These are phyloP conservation scores for Groenewaldozyma auringiensis DNA, from an alignment of 1,139 yeast genomes.

Conservation along the genomic window DNA sequence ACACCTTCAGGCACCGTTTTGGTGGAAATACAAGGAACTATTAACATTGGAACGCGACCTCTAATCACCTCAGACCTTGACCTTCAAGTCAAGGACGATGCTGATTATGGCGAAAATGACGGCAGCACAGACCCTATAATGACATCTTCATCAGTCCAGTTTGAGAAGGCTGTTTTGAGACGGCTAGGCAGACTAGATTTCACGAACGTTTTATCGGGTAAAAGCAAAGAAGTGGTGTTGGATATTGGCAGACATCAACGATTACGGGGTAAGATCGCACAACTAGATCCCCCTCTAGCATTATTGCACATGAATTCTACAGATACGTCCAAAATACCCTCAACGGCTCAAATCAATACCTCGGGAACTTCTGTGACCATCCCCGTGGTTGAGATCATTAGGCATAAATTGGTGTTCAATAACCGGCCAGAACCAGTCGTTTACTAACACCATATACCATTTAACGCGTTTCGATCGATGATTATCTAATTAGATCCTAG, in stretches of 20 bases:
- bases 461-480: neutral
- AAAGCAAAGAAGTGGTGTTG: slow-evolving; percentile 23
- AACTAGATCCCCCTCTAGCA: slow-evolving; percentile 32
- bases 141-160: slow-evolving; percentile 8
- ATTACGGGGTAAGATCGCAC: slow-evolving; percentile 29
- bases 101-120: slow-evolving; percentile 12
- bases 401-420: slow-evolving; percentile 28
- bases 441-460: too few species aligned
- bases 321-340: slow-evolving; percentile 7
- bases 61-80: slow-evolving; percentile 17
- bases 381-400: slow-evolving; percentile 26
- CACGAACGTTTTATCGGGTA: slow-evolving; percentile 8
- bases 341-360: slow-evolving; percentile 8
- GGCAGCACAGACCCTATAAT: slow-evolving; percentile 2
- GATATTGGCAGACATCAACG: slow-evolving; percentile 31
- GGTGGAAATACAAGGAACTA: slow-evolving; percentile 30
- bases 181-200: slow-evolving; percentile 22
- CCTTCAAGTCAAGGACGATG: slow-evolving; percentile 10
- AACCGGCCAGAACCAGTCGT: slow-evolving; percentile 32
- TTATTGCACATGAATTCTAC: slow-evolving; percentile 19
- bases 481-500: neutral
- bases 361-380: slow-evolving; percentile 17
- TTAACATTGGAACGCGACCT: slow-evolving; percentile 24
- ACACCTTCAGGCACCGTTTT: slow-evolving; percentile 29
- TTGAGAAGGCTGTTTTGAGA: slow-evolving; percentile 8